phyloP scores from a whole-genome alignment of 441 rosid species.

The Cnidoscolus chayamansa region DNA sequence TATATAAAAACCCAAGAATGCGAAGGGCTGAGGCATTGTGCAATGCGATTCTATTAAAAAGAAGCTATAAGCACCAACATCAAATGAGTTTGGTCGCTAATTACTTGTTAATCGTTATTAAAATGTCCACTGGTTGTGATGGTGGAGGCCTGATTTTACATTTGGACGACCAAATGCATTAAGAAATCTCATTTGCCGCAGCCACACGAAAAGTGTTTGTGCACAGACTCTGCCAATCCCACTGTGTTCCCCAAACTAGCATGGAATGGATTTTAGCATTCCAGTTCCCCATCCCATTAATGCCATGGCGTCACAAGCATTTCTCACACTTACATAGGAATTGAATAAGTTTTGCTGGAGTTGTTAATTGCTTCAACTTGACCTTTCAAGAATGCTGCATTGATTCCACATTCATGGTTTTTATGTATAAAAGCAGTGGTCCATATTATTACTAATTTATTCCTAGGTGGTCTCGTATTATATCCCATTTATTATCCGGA shows the following conservation, averaged over 20 bases:
- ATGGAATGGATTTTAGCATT: no score
- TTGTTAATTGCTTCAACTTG: background rate
- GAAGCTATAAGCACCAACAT: background rate
- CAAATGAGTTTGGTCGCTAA: background rate
- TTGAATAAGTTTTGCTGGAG: background rate
- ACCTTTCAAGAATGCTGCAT: background rate
- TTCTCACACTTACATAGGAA: background rate
- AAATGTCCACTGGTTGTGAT: constrained; percentile 1
- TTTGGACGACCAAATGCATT: no score
- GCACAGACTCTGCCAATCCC: no score
- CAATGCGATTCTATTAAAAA: background rate
- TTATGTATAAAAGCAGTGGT: no score
- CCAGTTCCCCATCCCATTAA: no score
- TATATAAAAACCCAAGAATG: no score
- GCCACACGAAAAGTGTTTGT: no score
- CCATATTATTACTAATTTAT: no score
- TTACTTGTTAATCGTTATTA: background rate
- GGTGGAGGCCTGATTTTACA: constrained; percentile 6
- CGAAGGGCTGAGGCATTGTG: background rate
- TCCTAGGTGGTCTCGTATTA: no score
- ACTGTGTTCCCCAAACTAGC: no score
- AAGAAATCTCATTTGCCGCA: no score
- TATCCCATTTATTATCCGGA: no score
- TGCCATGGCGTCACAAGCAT: background rate
- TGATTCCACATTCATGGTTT: background rate